Evolutionary conservation across 2,329 filamentous ascomycete genomes (phyloP).

Genomic region (Alternaria sp.): DNA sequence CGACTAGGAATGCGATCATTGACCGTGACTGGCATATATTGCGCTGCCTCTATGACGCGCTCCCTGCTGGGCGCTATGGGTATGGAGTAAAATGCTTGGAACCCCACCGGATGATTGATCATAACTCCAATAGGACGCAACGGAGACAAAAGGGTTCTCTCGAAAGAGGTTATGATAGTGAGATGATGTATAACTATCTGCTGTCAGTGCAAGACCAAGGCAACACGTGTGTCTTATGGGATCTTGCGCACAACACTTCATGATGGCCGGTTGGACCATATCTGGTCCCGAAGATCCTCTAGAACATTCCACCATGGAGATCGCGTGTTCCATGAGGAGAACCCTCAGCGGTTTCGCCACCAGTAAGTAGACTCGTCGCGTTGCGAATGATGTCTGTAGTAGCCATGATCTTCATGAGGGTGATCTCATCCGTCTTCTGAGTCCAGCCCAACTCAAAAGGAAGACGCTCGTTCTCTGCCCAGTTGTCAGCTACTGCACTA

Average conservation of each 20-base stretch:
- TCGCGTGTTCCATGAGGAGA: background rate
- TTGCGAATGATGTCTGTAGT: slow-evolving; percentile 18
- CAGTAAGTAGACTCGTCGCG: slow-evolving; percentile 18
- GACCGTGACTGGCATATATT: too few species aligned
- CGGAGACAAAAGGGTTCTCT: too few species aligned
- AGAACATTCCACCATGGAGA: background rate
- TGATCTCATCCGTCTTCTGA: slow-evolving; percentile 23
- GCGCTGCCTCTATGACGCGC: too few species aligned
- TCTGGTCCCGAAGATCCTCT: rapidly evolving
- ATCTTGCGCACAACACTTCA: background rate
- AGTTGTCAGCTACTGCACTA: slow-evolving; percentile 6
- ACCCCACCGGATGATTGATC: background rate
- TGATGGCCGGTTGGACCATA: background rate
- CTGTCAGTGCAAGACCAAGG: background rate
- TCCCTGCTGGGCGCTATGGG: too few species aligned
- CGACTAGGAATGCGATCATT: too few species aligned
- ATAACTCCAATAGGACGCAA: background rate
- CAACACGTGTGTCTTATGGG: background rate
- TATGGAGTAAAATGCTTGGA: background rate
- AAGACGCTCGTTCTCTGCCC: slow-evolving; percentile 54
- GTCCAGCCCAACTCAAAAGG: slow-evolving; percentile 55
- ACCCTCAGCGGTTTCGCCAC: background rate
- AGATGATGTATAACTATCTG: background rate
- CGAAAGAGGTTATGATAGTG: background rate
- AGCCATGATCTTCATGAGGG: slow-evolving; percentile 17